Evolutionary conservation across 495 filamentous ascomycete genomes (phyloP).

Genomic region (Schizothecium vesticola): DNA sequence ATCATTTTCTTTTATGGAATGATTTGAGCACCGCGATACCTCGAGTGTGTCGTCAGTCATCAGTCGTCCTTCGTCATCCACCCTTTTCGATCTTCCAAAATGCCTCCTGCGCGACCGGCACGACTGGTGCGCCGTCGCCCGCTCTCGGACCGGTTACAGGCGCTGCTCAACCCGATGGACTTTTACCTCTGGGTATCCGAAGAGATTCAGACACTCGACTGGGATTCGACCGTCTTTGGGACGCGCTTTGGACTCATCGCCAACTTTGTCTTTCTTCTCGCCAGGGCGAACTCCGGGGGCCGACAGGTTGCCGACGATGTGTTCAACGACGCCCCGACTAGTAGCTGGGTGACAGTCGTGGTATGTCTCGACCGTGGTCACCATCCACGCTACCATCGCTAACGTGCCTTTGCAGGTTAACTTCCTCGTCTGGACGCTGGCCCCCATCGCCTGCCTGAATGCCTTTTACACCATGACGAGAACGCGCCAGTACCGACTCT

Average conservation of each 20-base stretch:
- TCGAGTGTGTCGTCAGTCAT: background rate
- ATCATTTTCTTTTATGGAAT: constrained; percentile 1
- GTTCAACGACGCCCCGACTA: constrained; percentile 63
- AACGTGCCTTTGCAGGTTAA: constrained; percentile 47
- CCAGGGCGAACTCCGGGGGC: constrained; percentile 64
- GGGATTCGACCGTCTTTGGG: constrained; percentile 77
- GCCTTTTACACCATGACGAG: constrained; percentile 77
- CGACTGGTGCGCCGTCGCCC: constrained; percentile 75
- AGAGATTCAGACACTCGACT: constrained; percentile 79
- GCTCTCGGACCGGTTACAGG: constrained; percentile 67
- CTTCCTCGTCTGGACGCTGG: constrained; percentile 62
- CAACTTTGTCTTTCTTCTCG: constrained; percentile 77
- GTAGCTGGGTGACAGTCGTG: constrained; percentile 67
- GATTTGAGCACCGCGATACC: background rate
- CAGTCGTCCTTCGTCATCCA: background rate
- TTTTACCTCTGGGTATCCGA: constrained; percentile 85
- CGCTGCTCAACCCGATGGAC: constrained; percentile 80
- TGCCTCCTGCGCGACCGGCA: constrained; percentile 28
- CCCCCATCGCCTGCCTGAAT: constrained; percentile 61
- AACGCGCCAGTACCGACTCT: constrained; percentile 83
- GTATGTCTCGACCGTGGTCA: constrained; percentile 50
- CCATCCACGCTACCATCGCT: background rate
- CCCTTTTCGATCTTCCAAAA: constrained; percentile 13
- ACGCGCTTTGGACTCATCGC: constrained; percentile 64
- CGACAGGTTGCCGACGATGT: constrained; percentile 64